phyloP scores from a whole-genome alignment of 2,329 filamentous ascomycete species.

The Clathrospora elynae region DNA sequence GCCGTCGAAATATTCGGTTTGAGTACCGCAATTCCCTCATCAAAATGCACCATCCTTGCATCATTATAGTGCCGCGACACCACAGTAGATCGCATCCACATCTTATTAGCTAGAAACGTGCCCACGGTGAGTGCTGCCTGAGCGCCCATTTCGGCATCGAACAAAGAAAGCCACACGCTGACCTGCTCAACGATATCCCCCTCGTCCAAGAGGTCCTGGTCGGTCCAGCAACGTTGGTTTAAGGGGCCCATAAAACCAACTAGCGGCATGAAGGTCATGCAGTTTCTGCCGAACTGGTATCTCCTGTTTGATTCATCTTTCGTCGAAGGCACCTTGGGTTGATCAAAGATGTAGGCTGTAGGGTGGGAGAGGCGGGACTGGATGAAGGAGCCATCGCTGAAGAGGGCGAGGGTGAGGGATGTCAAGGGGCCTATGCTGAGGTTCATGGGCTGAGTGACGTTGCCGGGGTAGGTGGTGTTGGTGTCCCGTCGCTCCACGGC shows the following conservation, averaged over 20 bases:
- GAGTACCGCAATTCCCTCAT: background rate
- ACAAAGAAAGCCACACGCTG: too few species aligned
- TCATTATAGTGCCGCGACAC: too few species aligned
- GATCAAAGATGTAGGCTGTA: background rate
- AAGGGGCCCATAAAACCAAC: too few species aligned
- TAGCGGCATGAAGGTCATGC: background rate
- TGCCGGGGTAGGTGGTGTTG: background rate
- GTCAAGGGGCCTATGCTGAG: background rate
- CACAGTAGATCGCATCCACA: too few species aligned
- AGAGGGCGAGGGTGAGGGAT: constrained; percentile 1
- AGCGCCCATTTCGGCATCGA: background rate
- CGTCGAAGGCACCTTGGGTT: background rate
- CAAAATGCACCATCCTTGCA: background rate
- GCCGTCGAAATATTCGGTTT: background rate
- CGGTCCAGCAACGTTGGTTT: too few species aligned
- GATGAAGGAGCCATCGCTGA: constrained; percentile 3
- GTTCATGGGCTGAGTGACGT: background rate
- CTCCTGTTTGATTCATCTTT: background rate
- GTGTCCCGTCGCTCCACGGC: background rate
- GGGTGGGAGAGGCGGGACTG: background rate
- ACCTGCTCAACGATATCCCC: too few species aligned
- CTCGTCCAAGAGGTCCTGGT: too few species aligned
- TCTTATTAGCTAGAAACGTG: constrained; percentile 3
- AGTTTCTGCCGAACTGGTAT: background rate
- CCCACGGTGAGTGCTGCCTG: background rate